Evolutionary conservation across 768 basidiomycete species (phyloP).

Genomic region (Hygrocybe punicea): DNA sequence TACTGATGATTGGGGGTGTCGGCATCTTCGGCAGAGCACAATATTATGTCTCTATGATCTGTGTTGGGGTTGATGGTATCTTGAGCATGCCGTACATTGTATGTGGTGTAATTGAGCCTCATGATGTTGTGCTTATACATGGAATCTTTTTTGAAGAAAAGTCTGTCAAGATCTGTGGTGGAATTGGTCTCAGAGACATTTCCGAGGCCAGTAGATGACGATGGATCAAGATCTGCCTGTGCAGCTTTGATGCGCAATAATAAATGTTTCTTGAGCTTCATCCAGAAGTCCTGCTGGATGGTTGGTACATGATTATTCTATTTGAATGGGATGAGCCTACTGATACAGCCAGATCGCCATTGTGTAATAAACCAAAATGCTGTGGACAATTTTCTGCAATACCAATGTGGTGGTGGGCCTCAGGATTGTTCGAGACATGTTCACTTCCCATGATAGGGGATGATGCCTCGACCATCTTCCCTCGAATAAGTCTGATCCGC

Average conservation of each 20-base stretch:
- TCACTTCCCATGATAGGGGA: no score
- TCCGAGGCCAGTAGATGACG: not conserved
- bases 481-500: not conserved
- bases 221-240: not conserved
- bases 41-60: conserved; percentile 19
- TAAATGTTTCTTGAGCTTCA: conserved; percentile 24
- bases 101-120: conserved; percentile 32
- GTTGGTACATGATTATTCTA: not conserved
- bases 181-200: not conserved
- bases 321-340: not conserved
- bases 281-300: conserved; percentile 23
- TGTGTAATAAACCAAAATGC: not conserved
- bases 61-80: conserved; percentile 18
- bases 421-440: not conserved
- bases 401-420: not conserved
- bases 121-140: conserved; percentile 21
- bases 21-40: conserved; percentile 11
- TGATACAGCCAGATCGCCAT: not conserved
- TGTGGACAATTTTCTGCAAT: not conserved
- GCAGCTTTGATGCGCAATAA: conserved; percentile 11
- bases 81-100: conserved; percentile 23
- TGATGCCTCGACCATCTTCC: not conserved
- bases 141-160: conserved; percentile 13
- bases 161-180: not conserved
- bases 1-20: conserved; percentile 17